phyloP scores from a whole-genome alignment of 1,139 yeast genomes.

The Diutina scorzettiae region DNA sequence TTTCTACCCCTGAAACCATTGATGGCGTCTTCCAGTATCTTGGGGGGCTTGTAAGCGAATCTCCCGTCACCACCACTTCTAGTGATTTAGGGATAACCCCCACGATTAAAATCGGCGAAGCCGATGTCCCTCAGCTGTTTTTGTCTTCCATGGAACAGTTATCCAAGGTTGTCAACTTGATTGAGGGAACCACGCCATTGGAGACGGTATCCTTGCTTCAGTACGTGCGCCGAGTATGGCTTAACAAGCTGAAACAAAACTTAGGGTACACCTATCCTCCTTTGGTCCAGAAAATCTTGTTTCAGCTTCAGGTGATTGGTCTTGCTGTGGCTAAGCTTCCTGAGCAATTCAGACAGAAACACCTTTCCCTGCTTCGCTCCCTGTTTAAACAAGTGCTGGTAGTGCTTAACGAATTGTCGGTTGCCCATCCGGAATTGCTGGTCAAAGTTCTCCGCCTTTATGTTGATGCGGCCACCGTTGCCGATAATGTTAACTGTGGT shows the following conservation, averaged over 20 bases:
- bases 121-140: slow-evolving; percentile 23
- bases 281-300: slow-evolving; percentile 22
- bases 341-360: slow-evolving; percentile 15
- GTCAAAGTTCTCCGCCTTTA: slow-evolving; percentile 42
- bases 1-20: slow-evolving; percentile 22
- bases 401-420: slow-evolving; percentile 56
- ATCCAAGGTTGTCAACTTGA: slow-evolving; percentile 56
- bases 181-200: slow-evolving; percentile 36
- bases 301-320: slow-evolving; percentile 1
- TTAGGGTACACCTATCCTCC: slow-evolving; percentile 66
- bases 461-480: slow-evolving; percentile 48
- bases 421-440: slow-evolving; percentile 31
- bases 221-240: slow-evolving; percentile 40
- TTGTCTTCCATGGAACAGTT: slow-evolving; percentile 54
- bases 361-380: slow-evolving; percentile 25
- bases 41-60: slow-evolving; percentile 25
- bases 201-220: slow-evolving; percentile 45
- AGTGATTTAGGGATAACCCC: slow-evolving; percentile 27
- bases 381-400: slow-evolving; percentile 68
- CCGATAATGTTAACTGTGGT: slow-evolving; percentile 56
- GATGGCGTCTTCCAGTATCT: slow-evolving; percentile 34
- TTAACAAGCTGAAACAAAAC: slow-evolving; percentile 42
- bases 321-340: slow-evolving; percentile 8
- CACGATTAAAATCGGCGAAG: slow-evolving; percentile 20
- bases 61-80: slow-evolving; percentile 19